These are phyloP conservation scores for Alnus glutinosa DNA, from an alignment of 306 rosid species.

Conservation along the genomic window DNA sequence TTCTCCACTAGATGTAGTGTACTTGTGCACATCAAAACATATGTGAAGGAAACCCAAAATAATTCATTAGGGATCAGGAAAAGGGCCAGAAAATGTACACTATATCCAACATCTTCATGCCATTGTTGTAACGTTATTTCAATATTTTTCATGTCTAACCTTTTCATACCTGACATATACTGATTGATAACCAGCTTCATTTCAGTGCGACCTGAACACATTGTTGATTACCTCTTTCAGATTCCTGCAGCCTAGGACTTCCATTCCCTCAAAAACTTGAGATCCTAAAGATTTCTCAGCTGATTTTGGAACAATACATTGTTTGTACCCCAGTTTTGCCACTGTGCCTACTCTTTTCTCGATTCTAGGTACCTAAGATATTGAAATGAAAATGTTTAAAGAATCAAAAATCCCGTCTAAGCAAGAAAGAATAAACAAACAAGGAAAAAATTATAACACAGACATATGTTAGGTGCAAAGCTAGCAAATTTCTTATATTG, in stretches of 20 bases:
- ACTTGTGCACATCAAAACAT: not conserved
- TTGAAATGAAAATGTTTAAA: not conserved
- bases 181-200: conserved; percentile 10
- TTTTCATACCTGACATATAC: not conserved
- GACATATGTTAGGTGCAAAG: not conserved
- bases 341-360: conserved; percentile 76
- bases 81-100: not conserved
- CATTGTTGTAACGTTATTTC: not conserved
- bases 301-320: conserved; percentile 68
- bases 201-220: conserved; percentile 46
- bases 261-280: conserved; percentile 38
- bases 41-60: not conserved
- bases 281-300: conserved; percentile 49
- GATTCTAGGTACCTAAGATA: conserved; percentile 71
- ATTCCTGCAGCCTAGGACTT: conserved; percentile 64
- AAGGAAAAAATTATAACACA: not conserved
- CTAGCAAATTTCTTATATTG: not conserved
- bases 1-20: not conserved
- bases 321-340: conserved; percentile 77
- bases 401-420: not conserved
- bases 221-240: conserved; percentile 75
- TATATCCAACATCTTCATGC: not conserved
- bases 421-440: not conserved
- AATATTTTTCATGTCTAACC: not conserved
- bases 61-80: not conserved